phyloP scores from a whole-genome alignment of 1,139 yeast genomes.

The Geotrichum australiense region DNA sequence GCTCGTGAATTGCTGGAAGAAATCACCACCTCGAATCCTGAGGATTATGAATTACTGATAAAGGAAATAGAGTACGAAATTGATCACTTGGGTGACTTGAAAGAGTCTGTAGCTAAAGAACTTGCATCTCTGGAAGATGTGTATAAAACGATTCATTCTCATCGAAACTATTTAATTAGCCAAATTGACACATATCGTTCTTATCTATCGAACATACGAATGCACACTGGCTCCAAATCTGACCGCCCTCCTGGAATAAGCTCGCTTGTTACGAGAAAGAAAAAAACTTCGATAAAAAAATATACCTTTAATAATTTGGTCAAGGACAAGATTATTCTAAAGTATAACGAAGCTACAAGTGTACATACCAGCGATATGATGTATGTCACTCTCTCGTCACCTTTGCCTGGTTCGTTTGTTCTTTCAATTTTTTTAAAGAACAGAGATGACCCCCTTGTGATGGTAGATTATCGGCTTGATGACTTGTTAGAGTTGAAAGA shows the following conservation, averaged over 20 bases:
- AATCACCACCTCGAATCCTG: conserved; percentile 29
- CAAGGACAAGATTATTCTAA: conserved; percentile 30
- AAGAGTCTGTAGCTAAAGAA: conserved; percentile 33
- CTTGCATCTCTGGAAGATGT: conserved; percentile 34
- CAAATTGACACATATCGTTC: conserved; percentile 37
- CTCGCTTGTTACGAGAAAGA: conserved; percentile 25
- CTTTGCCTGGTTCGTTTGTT: conserved; percentile 35
- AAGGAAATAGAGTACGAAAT: conserved; percentile 36
- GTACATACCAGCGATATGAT: conserved; percentile 17
- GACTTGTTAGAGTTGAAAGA: conserved; percentile 34
- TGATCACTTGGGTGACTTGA: conserved; percentile 35
- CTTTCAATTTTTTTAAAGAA: conserved; percentile 32
- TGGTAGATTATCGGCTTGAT: conserved; percentile 33
- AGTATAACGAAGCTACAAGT: conserved; percentile 27
- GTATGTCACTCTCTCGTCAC: conserved; percentile 30
- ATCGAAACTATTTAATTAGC: conserved; percentile 34
- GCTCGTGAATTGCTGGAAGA: conserved; percentile 34
- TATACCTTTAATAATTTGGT: conserved; percentile 31
- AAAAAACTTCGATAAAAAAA: conserved; percentile 29
- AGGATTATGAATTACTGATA: conserved; percentile 31
- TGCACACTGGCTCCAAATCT: conserved; percentile 32
- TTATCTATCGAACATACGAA: conserved; percentile 35
- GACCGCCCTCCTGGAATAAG: conserved; percentile 28
- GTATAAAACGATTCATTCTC: conserved; percentile 33
- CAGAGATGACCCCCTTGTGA: conserved; percentile 28